phyloP scores from a whole-genome alignment of 2,329 filamentous ascomycete species.

The Pseudogymnoascus sp. region DNA sequence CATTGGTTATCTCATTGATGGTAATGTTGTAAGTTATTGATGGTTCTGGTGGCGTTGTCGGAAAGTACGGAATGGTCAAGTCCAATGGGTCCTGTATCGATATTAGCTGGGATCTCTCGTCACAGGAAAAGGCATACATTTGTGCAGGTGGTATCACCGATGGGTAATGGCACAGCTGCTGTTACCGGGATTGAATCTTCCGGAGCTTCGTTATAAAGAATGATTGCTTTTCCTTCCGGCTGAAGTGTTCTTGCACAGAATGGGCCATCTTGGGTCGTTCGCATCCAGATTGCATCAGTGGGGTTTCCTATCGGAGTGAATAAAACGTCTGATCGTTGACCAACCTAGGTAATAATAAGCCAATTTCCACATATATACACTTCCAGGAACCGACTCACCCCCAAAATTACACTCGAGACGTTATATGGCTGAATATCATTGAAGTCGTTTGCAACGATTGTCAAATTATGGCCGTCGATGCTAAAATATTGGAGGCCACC shows the following conservation, averaged over 20 bases:
- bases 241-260: background rate
- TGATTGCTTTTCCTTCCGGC: constrained; percentile 2
- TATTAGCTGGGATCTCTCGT: background rate
- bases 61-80: constrained; percentile 34
- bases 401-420: constrained; percentile 26
- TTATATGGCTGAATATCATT: constrained; percentile 47
- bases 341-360: constrained; percentile 52
- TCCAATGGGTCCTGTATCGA: background rate
- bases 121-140: constrained; percentile 19
- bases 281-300: constrained; percentile 50
- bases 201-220: background rate
- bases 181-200: background rate
- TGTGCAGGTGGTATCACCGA: constrained; percentile 39
- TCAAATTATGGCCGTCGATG: constrained; percentile 45
- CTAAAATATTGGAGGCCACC: constrained; percentile 38
- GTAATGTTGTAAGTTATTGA: constrained; percentile 10
- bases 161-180: constrained; percentile 32
- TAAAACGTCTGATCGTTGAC: constrained; percentile 39
- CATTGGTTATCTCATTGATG: background rate
- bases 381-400: background rate
- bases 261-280: constrained; percentile 34
- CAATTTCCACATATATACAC: constrained; percentile 39
- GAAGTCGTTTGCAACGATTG: constrained; percentile 57
- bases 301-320: constrained; percentile 40
- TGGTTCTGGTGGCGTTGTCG: background rate